Evolutionary conservation across 1,284 basidiomycete genomes (phyloP), one percentile per base, ranked within the genome.

Genomic region (Sutorius eximius): DNA sequence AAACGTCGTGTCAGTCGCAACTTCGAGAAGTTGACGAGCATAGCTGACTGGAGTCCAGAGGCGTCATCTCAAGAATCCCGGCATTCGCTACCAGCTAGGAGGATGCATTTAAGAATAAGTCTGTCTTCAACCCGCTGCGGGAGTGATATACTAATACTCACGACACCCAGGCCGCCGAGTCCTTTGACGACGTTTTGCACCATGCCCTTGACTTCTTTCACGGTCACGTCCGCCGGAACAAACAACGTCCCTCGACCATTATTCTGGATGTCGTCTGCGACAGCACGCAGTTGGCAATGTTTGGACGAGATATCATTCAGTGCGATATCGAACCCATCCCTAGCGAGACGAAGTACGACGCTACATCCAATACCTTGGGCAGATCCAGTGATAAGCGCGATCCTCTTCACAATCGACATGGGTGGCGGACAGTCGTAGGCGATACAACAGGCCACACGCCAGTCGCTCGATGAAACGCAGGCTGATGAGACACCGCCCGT

Each of bases 311-410:
- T 5, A 11, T 60, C 61, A 34, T 61, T 61, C 7, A 62, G 27
- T 8, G 58, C 53, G 15, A 52, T 49, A 29, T 62, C 52, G 3
- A 60, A 50, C 1, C 60, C 60, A n/a, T 59, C 56, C 13, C 11
- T 52, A 2, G 60, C 61, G 1, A 61, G 58, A 36, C 53, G 61
- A 47, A 61, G 44, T n/a, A 58, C 49, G 9, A 61, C 60, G 3
- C 45, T 33, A 6, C 45, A 52, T 5, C 59, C 60, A 7, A 62
- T 22, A 18, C 49, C 60, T 16, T 62, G 61, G 10, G 50, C 52
- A 0, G 58, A 51, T 37, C 58, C 60, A 18, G 53, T 60, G 20
- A 62, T 18, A 12, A 62, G 60, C 0, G 57, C 60, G 12, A 59
- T 22, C 3, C 59, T 49, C 32, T 43, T 52, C 44, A 2, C 22